Evolutionary conservation across 2,329 filamentous ascomycete genomes (phyloP).

Genomic region (Dactylonectria macrodidyma): DNA sequence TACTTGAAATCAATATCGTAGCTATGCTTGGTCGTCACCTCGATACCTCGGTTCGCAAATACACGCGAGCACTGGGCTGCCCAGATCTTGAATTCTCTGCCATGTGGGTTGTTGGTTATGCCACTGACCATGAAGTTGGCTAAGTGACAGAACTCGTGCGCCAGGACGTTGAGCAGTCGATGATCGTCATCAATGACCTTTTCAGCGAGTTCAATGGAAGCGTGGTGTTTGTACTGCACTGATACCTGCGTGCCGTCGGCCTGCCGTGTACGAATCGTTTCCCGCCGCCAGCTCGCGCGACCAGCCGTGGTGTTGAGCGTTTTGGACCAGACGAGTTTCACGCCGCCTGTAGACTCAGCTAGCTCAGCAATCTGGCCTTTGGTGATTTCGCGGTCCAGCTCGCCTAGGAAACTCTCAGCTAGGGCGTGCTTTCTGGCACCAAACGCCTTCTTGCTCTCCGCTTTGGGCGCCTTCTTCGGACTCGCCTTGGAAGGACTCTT

Average conservation of each 20-base stretch:
- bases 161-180: constrained; percentile 89
- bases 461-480: constrained; percentile 55
- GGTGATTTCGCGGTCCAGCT: constrained; percentile 79
- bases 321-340: constrained; percentile 81
- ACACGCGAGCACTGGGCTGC: constrained; percentile 67
- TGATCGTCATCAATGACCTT: constrained; percentile 87
- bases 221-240: constrained; percentile 69
- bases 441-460: constrained; percentile 71
- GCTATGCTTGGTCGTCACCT: constrained; percentile 90
- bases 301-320: constrained; percentile 87
- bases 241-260: constrained; percentile 45
- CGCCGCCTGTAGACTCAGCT: constrained; percentile 76
- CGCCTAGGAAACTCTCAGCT: constrained; percentile 74
- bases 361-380: constrained; percentile 71
- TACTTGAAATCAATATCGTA: constrained; percentile 96
- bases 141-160: constrained; percentile 96
- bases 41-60: constrained; percentile 75
- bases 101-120: constrained; percentile 84
- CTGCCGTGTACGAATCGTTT: constrained; percentile 61
- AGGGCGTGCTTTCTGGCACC: constrained; percentile 73
- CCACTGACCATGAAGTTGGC: constrained; percentile 91
- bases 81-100: constrained; percentile 87
- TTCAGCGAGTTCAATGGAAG: constrained; percentile 88
- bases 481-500: constrained; percentile 51
- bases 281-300: constrained; percentile 79